A percentile compares a stretch with the other conserved stretches of the same genome.
phyloP scores from a whole-genome alignment of 2,329 filamentous ascomycete genomes.

The Arthrinium puccinioides region DNA sequence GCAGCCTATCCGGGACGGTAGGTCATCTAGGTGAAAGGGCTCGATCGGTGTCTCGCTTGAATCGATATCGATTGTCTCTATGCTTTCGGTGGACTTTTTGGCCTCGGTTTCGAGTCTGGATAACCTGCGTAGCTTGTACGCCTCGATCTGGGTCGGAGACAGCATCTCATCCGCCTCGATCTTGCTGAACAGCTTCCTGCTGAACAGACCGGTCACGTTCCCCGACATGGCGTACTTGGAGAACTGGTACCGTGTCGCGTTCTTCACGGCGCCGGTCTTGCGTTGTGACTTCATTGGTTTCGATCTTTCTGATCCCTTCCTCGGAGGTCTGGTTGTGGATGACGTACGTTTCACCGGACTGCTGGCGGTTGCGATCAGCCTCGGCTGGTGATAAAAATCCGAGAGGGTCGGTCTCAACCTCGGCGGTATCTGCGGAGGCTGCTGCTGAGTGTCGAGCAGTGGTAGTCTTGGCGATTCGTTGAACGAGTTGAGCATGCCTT shows the following conservation, averaged over 20 bases:
- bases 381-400: too few relatives aligned
- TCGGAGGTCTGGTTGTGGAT: conserved; percentile 28
- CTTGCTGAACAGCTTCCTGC: conserved; percentile 44
- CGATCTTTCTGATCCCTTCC: conserved; percentile 33
- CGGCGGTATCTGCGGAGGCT: neutral
- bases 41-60: conserved; percentile 35
- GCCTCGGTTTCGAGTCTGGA: conserved; percentile 20
- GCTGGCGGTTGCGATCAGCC: neutral
- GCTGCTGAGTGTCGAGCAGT: conserved; percentile 12
- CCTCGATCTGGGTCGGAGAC: conserved; percentile 43
- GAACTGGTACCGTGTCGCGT: conserved; percentile 18
- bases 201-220: conserved; percentile 51
- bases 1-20: conserved; percentile 34
- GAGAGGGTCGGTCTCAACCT: neutral
- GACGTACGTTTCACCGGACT: conserved; percentile 18
- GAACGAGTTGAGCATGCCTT: conserved; percentile 17
- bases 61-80: conserved; percentile 16
- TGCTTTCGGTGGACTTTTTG: conserved; percentile 20
- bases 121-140: conserved; percentile 32
- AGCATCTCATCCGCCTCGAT: conserved; percentile 54
- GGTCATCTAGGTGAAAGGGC: conserved; percentile 41
- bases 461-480: conserved; percentile 18
- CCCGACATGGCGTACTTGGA: conserved; percentile 47
- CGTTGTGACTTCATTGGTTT: conserved; percentile 19
- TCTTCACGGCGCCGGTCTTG: conserved; percentile 15